phyloP scores from a whole-genome alignment of 176 grass and related monocot species.

The Raddia distichophylla region DNA sequence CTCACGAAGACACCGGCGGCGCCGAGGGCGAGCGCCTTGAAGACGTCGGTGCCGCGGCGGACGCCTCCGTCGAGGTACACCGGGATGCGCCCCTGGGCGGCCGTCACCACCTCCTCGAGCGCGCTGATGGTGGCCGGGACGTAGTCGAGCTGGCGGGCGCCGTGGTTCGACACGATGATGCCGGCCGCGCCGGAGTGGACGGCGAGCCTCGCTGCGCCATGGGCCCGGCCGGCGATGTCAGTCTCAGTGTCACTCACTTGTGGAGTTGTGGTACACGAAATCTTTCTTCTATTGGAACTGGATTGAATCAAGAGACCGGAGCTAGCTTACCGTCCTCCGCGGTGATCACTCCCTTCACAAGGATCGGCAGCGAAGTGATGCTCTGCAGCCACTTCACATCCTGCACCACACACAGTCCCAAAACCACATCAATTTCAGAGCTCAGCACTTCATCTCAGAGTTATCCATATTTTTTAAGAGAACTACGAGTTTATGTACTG shows the following conservation, averaged over 20 bases:
- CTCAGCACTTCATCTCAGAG: neutral
- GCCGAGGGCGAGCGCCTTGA: conserved; percentile 90
- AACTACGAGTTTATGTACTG: too few species aligned
- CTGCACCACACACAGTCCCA: conserved; percentile 36
- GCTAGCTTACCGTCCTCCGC: conserved; percentile 72
- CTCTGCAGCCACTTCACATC: conserved; percentile 96
- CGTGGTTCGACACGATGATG: conserved; percentile 93
- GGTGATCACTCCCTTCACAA: conserved; percentile 87
- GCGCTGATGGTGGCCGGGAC: conserved; percentile 84
- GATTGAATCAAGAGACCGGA: conserved; percentile 12
- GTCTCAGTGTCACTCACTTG: neutral
- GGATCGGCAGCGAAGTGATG: conserved; percentile 84
- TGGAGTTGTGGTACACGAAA: neutral
- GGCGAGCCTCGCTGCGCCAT: conserved; percentile 67
- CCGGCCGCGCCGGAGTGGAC: conserved; percentile 80
- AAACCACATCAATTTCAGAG: neutral
- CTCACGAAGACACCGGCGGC: conserved; percentile 86
- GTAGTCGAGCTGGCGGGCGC: conserved; percentile 88
- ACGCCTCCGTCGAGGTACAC: conserved; percentile 84
- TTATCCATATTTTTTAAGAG: neutral
- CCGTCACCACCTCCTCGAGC: conserved; percentile 80
- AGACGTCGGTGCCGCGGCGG: conserved; percentile 85
- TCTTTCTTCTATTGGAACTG: neutral
- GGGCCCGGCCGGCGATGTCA: neutral
- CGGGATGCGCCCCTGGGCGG: conserved; percentile 67